Base-by-base conservation (phyloP, 1,139 yeast species). In the Kodamaea alishanica region DNA sequence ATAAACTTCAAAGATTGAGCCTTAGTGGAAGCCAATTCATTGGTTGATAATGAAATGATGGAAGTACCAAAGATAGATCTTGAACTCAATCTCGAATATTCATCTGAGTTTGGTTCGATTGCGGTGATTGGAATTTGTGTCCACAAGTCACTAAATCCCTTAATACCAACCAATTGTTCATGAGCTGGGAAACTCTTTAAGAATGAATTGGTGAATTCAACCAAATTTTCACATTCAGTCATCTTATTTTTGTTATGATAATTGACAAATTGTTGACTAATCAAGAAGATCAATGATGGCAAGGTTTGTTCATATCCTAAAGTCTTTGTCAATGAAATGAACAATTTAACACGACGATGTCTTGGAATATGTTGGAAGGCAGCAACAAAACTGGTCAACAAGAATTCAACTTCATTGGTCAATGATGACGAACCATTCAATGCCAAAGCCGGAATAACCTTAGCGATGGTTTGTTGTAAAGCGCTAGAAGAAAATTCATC, bases 341-440 rank as follows among this genome's bases (percentile, higher is more conserved):
- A 92, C 41, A 94, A 68, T 55, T 81, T 82, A 36, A 86, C 94
- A 52, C 98, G 78, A 63, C 99, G 85, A 58, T 92, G 98, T 59
- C 96, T 81, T 47, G 99, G 99, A 49, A 92, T 89, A 56, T 92
- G 97, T 41, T 84, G 82, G 65, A 94, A 86, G 0, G 98, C 97
- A 44, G 96, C 83, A 10, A 86, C 89, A 56, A 92, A 94, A 55
- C 95, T 85, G 37, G 94, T 77, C 49, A 92, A 69, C 48, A 94
- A 72, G 56, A 89, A 87, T 55, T 90, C 97, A 42, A 84, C 77
- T 54, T 86, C 95, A 40, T 79, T 83, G 23, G 63, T 61, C 41
- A 73, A 64, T 20, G 68, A 63, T 31, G 73, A 70, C 24, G 75
- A 70, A 6, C 81, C 78, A 38, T 80, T 78, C 12, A 75, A 70